These are phyloP conservation scores for Parachaetomium inaequale DNA, from an alignment of 495 filamentous ascomycete genomes.

Conservation along the genomic window DNA sequence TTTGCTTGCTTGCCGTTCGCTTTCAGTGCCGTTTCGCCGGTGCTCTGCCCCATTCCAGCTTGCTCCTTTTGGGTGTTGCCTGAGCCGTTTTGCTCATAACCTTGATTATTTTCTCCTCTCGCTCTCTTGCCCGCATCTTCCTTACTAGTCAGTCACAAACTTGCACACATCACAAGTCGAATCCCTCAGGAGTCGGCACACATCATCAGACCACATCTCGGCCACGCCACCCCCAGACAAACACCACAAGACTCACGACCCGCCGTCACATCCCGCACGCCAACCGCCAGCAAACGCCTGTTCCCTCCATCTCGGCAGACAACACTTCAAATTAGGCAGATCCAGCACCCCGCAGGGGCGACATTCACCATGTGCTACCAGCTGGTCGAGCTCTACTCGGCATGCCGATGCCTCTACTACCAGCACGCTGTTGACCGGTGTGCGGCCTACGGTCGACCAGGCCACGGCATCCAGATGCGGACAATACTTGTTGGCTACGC, in stretches of 20 bases:
- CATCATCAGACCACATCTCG: constrained; percentile 10
- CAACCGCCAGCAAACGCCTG: not conserved
- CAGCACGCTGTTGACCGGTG: constrained; percentile 78
- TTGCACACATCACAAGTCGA: constrained; percentile 7
- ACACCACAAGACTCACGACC: constrained; percentile 7
- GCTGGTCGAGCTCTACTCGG: constrained; percentile 73
- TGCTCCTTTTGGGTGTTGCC: constrained; percentile 12
- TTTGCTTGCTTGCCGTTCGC: constrained; percentile 20
- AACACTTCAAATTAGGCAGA: constrained; percentile 4
- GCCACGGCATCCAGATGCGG: constrained; percentile 67
- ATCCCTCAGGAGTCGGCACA: not conserved
- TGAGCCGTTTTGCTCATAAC: constrained; percentile 22
- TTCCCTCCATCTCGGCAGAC: not conserved
- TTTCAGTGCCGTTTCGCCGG: constrained; percentile 8
- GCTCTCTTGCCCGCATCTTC: constrained; percentile 19
- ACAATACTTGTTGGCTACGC: constrained; percentile 79
- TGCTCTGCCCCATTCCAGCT: constrained; percentile 10
- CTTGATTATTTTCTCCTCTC: constrained; percentile 22
- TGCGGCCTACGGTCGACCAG: constrained; percentile 62
- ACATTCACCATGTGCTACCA: constrained; percentile 64
- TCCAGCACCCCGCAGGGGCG: not conserved
- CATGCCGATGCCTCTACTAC: constrained; percentile 82
- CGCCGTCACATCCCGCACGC: constrained; percentile 7
- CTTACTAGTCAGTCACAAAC: constrained; percentile 7
- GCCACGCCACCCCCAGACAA: not conserved